These are phyloP conservation scores for Saccharomycopsis oosterbeekiorum DNA, from an alignment of 805 yeast genomes.

Conservation along the genomic window DNA sequence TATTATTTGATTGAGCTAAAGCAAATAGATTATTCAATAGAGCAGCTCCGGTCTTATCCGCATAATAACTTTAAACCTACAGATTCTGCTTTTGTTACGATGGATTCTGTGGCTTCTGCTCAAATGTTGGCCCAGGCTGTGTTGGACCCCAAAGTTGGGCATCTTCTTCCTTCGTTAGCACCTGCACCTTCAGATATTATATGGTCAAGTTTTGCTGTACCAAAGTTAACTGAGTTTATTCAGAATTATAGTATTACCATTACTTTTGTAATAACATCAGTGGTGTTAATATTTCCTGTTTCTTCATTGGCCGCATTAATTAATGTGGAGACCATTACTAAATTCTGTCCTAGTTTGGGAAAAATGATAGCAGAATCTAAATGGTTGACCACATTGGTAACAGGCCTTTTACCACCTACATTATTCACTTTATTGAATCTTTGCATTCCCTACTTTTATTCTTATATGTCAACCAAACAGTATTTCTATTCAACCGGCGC, in stretches of 20 bases:
- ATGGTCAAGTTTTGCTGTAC: slow-evolving; percentile 82
- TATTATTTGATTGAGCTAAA: slow-evolving; percentile 28
- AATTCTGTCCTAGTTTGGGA: slow-evolving; percentile 52
- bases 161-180: slow-evolving; percentile 71
- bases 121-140: slow-evolving; percentile 96
- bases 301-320: slow-evolving; percentile 47
- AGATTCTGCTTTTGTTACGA: slow-evolving; percentile 73
- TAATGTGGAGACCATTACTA: slow-evolving; percentile 44
- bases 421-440: slow-evolving; percentile 46
- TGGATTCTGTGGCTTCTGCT: slow-evolving; percentile 92
- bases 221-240: slow-evolving; percentile 25
- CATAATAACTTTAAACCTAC: slow-evolving; percentile 29
- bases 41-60: slow-evolving; percentile 23
- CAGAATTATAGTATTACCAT: slow-evolving; percentile 34
- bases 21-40: slow-evolving; percentile 32
- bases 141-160: slow-evolving; percentile 78
- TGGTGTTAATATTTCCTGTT: slow-evolving; percentile 44
- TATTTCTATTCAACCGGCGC: slow-evolving; percentile 50
- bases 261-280: slow-evolving; percentile 39
- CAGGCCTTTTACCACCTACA: slow-evolving; percentile 54
- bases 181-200: slow-evolving; percentile 94
- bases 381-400: slow-evolving; percentile 44
- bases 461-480: slow-evolving; percentile 39
- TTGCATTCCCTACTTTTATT: slow-evolving; percentile 44
- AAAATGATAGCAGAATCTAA: slow-evolving; percentile 40